A percentile compares a stretch with the other conserved stretches of the same genome.
phyloP scores from a whole-genome alignment of 352 stramenopile species.

The Phytophthora crassamura region DNA sequence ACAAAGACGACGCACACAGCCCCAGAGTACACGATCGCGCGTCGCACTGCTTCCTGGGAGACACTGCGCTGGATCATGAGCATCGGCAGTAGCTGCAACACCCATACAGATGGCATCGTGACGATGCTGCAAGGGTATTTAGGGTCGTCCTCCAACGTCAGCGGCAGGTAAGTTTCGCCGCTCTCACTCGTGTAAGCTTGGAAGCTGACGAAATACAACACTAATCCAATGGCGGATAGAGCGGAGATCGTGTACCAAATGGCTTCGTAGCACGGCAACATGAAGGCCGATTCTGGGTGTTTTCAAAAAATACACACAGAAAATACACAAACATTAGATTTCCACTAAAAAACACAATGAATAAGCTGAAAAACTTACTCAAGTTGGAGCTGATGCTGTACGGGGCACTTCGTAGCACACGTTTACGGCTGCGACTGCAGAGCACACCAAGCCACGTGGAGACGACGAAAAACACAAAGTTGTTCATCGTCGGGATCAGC shows the following conservation, averaged over 20 bases:
- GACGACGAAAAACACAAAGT: slow-evolving; percentile 73
- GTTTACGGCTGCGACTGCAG: slow-evolving; percentile 81
- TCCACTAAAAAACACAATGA: not conserved
- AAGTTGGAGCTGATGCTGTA: slow-evolving; percentile 73
- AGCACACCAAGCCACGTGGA: slow-evolving; percentile 73
- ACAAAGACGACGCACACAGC: slow-evolving; percentile 61
- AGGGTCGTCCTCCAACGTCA: slow-evolving; percentile 23
- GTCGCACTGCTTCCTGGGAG: slow-evolving; percentile 74
- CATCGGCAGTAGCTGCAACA: slow-evolving; percentile 80
- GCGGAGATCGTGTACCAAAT: slow-evolving; percentile 86
- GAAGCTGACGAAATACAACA: slow-evolving; percentile 66
- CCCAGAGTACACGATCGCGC: slow-evolving; percentile 76
- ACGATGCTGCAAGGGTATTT: slow-evolving; percentile 68
- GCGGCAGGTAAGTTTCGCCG: slow-evolving; percentile 19
- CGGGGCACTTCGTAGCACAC: slow-evolving; percentile 64
- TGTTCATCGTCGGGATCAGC: slow-evolving; percentile 68
- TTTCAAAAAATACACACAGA: slow-evolving; percentile 6
- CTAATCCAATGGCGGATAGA: slow-evolving; percentile 55
- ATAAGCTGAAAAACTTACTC: slow-evolving; percentile 59
- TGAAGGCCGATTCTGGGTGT: slow-evolving; percentile 76
- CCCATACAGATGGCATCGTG: slow-evolving; percentile 71
- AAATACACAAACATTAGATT: slow-evolving; percentile 1
- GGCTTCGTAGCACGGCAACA: slow-evolving; percentile 87
- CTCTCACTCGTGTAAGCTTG: slow-evolving; percentile 35
- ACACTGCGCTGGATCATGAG: slow-evolving; percentile 89